phyloP scores from a whole-genome alignment of 1,284 basidiomycete genomes.

The Lentinula novae-zelandiae region DNA sequence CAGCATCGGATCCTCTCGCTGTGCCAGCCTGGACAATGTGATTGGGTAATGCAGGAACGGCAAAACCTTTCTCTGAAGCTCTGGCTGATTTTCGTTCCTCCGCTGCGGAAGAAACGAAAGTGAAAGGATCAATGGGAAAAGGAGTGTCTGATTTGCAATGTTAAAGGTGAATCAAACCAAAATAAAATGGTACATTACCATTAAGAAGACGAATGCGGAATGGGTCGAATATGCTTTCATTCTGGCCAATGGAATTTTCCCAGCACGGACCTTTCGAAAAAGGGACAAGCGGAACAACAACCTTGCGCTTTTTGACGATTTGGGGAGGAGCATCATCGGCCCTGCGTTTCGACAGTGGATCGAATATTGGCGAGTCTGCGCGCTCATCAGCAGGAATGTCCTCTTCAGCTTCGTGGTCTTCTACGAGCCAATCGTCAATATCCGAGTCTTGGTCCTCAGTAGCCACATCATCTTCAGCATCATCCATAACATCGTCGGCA shows the following conservation, averaged over 20 bases:
- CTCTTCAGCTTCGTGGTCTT: constrained; percentile 66
- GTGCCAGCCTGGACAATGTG: constrained; percentile 15
- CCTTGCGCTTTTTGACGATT: constrained; percentile 62
- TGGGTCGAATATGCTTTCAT: constrained; percentile 59
- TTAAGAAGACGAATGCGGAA: constrained; percentile 78
- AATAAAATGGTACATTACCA: constrained; percentile 41
- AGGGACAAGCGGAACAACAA: constrained; percentile 71
- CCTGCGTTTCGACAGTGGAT: constrained; percentile 40
- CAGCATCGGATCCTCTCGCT: not conserved
- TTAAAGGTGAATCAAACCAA: not conserved
- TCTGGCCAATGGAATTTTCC: constrained; percentile 59
- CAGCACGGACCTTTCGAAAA: constrained; percentile 76
- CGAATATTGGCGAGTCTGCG: constrained; percentile 34
- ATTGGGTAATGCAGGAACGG: constrained; percentile 37
- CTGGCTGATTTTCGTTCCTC: constrained; percentile 29
- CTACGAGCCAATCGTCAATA: constrained; percentile 72
- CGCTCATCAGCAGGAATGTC: constrained; percentile 33
- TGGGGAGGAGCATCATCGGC: constrained; percentile 42
- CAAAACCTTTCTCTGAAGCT: constrained; percentile 28
- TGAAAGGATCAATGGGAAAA: constrained; percentile 74
- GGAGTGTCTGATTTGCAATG: constrained; percentile 57
- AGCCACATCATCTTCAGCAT: constrained; percentile 61
- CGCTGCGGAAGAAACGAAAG: constrained; percentile 54
- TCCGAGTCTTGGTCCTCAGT: constrained; percentile 67
- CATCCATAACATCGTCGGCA: constrained; percentile 70